phyloP scores from a whole-genome alignment of 371 early-diverging fungal species.

The Cladochytrium tenue region DNA sequence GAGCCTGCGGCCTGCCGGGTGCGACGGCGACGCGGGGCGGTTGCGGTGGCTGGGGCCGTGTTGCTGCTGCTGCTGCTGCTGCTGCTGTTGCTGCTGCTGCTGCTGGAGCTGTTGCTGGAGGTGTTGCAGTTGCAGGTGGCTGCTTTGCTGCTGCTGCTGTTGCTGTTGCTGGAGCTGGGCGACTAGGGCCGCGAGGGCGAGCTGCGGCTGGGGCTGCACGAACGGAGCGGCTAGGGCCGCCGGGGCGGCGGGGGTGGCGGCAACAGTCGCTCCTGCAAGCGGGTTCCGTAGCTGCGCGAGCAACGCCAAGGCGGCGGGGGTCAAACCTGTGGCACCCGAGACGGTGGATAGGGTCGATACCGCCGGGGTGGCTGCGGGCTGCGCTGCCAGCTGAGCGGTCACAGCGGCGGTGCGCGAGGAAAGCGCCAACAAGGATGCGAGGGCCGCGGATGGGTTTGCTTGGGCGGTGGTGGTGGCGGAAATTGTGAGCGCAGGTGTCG shows the following conservation, averaged over 20 bases:
- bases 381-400: too few species aligned
- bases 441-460: not conserved
- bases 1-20: too few species aligned
- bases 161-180: not conserved
- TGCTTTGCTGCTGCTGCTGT: too few species aligned
- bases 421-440: not conserved
- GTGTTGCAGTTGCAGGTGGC: too few species aligned
- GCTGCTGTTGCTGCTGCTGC: slow-evolving; percentile 9
- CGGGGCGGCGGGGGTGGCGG: too few species aligned
- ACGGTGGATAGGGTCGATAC: not conserved
- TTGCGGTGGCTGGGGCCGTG: too few species aligned
- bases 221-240: not conserved
- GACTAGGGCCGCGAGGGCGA: not conserved
- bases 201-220: not conserved
- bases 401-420: not conserved
- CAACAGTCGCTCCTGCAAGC: not conserved
- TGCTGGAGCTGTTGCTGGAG: slow-evolving; percentile 4
- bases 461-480: slow-evolving; percentile 3
- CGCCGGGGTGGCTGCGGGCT: too few species aligned
- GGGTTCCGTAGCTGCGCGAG: not conserved
- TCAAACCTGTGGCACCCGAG: not conserved
- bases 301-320: not conserved
- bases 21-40: too few species aligned
- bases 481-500: not conserved
- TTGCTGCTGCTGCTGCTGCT: slow-evolving; percentile 9